phyloP scores from a whole-genome alignment of 129 eudicot genomes.

The Chrysanthemum seticuspe region DNA sequence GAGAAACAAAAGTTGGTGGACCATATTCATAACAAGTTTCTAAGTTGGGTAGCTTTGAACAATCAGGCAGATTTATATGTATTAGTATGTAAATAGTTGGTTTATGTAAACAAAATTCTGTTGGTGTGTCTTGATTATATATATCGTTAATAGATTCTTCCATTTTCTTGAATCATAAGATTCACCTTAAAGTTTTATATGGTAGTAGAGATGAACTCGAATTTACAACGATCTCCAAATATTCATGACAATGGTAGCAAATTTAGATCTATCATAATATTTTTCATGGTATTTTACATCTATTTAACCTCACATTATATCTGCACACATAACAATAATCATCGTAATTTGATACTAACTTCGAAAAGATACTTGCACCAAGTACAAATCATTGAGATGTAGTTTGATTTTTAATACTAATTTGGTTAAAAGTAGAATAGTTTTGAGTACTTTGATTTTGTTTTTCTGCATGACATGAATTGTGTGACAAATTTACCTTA shows the following conservation, averaged over 20 bases:
- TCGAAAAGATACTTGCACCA: too few relatives aligned
- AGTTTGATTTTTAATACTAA: too few relatives aligned
- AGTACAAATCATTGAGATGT: too few relatives aligned
- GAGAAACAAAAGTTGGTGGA: constrained; percentile 12
- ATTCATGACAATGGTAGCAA: too few relatives aligned
- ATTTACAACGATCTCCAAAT: too few relatives aligned
- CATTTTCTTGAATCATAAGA: not conserved
- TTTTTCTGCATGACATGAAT: not conserved
- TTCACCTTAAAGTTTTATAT: not conserved
- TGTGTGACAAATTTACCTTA: not conserved
- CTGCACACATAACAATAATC: too few relatives aligned
- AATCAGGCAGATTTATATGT: not conserved
- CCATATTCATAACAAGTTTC: not conserved
- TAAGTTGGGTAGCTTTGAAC: not conserved
- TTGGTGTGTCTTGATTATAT: not conserved
- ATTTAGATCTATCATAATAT: too few relatives aligned
- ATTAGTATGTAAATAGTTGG: not conserved
- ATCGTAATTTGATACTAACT: too few relatives aligned
- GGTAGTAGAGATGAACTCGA: not conserved
- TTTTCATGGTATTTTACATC: too few relatives aligned
- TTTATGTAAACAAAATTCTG: not conserved
- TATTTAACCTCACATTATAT: too few relatives aligned
- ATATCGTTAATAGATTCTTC: not conserved
- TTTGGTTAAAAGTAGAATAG: not conserved
- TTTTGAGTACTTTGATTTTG: not conserved